These are phyloP conservation scores for Lactarius hengduanensis DNA, from an alignment of 768 basidiomycete species.

Conservation along the genomic window DNA sequence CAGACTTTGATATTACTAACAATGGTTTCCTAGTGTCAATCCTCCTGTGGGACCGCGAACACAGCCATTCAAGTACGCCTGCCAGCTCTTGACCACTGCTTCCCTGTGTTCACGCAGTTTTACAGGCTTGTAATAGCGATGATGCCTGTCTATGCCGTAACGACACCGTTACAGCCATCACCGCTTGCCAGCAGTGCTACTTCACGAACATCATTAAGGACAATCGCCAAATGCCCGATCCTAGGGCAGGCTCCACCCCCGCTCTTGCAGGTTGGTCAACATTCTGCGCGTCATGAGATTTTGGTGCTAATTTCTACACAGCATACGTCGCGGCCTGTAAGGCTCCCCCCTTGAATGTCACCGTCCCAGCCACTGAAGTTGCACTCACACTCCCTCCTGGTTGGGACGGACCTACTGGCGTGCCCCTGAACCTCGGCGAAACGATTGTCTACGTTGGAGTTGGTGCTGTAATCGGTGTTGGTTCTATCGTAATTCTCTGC, in stretches of 20 bases:
- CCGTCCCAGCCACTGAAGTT: constrained; percentile 40
- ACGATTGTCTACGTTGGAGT: constrained; percentile 46
- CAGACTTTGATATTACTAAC: constrained; percentile 3
- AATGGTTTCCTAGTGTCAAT: constrained; percentile 37
- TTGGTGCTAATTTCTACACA: constrained; percentile 30
- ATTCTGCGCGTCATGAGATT: not conserved
- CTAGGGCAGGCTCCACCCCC: constrained; percentile 55
- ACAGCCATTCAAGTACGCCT: constrained; percentile 32
- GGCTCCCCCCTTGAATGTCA: constrained; percentile 36
- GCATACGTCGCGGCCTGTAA: constrained; percentile 57
- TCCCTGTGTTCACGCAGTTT: not conserved
- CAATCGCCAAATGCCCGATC: constrained; percentile 50
- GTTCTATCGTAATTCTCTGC: constrained; percentile 51
- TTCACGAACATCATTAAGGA: constrained; percentile 51
- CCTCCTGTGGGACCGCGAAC: constrained; percentile 33
- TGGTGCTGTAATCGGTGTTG: constrained; percentile 48
- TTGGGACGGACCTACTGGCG: constrained; percentile 63
- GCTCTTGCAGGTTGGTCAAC: constrained; percentile 52
- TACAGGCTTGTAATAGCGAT: constrained; percentile 45
- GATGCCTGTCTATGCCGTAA: constrained; percentile 55
- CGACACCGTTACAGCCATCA: constrained; percentile 43
- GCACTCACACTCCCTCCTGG: constrained; percentile 45
- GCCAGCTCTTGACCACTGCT: not conserved
- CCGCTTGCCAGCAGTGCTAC: constrained; percentile 66
- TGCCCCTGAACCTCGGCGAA: constrained; percentile 44